Base-by-base conservation (phyloP, 2,329 filamentous ascomycete genomes). In the Fusarium nematophilum region DNA sequence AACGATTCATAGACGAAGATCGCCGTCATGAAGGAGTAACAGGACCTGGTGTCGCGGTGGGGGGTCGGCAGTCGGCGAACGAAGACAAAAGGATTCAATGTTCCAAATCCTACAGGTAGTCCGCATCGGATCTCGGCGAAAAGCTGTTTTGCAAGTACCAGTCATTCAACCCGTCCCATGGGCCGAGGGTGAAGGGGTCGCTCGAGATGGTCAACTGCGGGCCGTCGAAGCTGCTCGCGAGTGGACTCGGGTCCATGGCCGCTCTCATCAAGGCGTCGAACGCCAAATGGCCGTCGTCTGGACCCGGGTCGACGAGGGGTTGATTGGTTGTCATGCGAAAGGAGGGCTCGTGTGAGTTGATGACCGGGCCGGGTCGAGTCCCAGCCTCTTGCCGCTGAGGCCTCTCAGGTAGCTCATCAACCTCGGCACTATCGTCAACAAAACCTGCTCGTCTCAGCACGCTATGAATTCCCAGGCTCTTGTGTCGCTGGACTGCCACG, bases 401-500 rank as follows among this genome's bases (percentile, higher is more conserved):
- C 25, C 6, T 26, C 6, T 26, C 36, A 11, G 36, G 14, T 15
- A 17, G 9, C 9, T 45, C n/a, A 6, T 42, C 53, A 9, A 34
- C 29, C 8, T 51, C 36, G 5, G 25, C n/a, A 14, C 47, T 57
- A 14, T 57, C 53, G 27, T 57, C 53, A 11, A 57, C 36, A 14
- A 57, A 57, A 14, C 42, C 23, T 11, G 47, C 36, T n/a, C 37
- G 42, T 9, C 47, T 40, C 2, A 57, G 34, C n/a, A 57, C 17
- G 17, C 53, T 52, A 30, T 57, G 53, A 18, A 52, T 34, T 3
- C 47, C 53, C 3, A 57, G 29, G 5, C 26, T 46, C 37, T 57
- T 21, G 10, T 42, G 47, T 1, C 18, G 23, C 15, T 52, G 23
- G 9, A 31, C 42, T 4, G 40, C 37, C 4, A 42, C 23, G 10